Conservation (phyloP, 2,329 filamentous ascomycete species). For the Colletotrichum spinosum region DNA sequence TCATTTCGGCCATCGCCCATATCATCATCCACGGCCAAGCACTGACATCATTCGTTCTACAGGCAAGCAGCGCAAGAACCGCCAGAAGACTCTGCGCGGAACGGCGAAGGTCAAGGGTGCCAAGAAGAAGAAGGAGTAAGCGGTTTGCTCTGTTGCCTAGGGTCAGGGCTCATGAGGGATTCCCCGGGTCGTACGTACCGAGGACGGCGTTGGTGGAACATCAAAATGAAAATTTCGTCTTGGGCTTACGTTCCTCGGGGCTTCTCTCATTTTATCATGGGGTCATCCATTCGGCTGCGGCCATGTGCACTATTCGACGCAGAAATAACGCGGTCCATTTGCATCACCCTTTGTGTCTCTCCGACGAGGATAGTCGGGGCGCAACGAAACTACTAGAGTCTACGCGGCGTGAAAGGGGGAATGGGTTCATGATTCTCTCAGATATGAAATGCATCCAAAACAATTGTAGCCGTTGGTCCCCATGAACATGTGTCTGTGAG, state of each 20-base stretch:
- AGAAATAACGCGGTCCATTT: conserved; percentile 29
- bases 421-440: conserved; percentile 41
- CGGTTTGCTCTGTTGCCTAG: conserved; percentile 49
- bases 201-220: conserved; percentile 38
- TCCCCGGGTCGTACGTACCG: conserved; percentile 38
- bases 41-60: conserved; percentile 46
- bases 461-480: conserved; percentile 19
- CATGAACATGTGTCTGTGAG: not conserved
- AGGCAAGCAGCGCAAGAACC: conserved; percentile 99
- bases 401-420: conserved; percentile 40
- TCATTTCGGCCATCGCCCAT: conserved; percentile 16
- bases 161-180: conserved; percentile 36
- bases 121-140: conserved; percentile 93
- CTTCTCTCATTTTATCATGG: conserved; percentile 9
- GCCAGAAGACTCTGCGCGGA: conserved; percentile 97
- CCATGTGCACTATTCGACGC: conserved; percentile 35
- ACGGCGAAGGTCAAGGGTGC: conserved; percentile 98
- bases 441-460: conserved; percentile 38
- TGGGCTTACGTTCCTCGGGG: conserved; percentile 31
- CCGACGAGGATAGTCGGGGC: conserved; percentile 22
- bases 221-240: conserved; percentile 37
- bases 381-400: conserved; percentile 36
- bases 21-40: conserved; percentile 37
- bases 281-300: conserved; percentile 28
- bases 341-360: conserved; percentile 37